Percentiles rank a stretch among this genome's conserved stretches.
Evolutionary conservation across 768 basidiomycete species (phyloP).

Genomic region (Paxillus rubicundulus): DNA sequence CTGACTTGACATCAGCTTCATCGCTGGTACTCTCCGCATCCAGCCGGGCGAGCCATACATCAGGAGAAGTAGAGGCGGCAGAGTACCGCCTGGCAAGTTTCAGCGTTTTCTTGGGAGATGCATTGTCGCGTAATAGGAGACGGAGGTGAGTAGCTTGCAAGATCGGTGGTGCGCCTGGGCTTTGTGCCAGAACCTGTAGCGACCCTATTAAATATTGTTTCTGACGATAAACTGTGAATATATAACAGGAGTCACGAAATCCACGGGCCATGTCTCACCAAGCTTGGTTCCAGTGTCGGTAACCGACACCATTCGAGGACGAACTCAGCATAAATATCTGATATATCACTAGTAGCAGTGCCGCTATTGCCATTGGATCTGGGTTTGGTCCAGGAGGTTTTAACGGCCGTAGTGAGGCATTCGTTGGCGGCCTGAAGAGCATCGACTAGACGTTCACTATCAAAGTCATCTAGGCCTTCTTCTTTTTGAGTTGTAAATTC

Average conservation of each 20-base stretch:
- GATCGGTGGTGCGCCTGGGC: conserved; percentile 16
- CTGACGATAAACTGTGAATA: conserved; percentile 32
- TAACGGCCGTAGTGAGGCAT: conserved; percentile 26
- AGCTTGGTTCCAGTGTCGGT: conserved; percentile 27
- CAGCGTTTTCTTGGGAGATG: conserved; percentile 35
- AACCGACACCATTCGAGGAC: conserved; percentile 46
- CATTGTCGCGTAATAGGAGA: conserved; percentile 28
- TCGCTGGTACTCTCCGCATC: conserved; percentile 38
- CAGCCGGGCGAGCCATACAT: conserved; percentile 55
- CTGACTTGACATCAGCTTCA: conserved; percentile 25
- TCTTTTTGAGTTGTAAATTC: conserved; percentile 28
- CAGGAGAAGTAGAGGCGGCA: conserved; percentile 34
- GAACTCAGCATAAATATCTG: conserved; percentile 42
- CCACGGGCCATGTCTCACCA: conserved; percentile 25
- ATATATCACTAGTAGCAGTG: conserved; percentile 29
- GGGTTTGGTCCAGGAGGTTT: conserved; percentile 22
- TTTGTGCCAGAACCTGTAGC: conserved; percentile 36
- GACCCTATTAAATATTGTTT: conserved; percentile 53
- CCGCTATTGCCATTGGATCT: conserved; percentile 10
- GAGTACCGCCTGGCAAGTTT: conserved; percentile 49
- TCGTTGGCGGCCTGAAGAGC: conserved; percentile 32
- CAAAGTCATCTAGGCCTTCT: conserved; percentile 9
- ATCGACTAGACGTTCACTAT: conserved; percentile 25
- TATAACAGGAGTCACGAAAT: not conserved
- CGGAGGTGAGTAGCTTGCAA: conserved; percentile 38